These are phyloP conservation scores for Polyporus arcularius DNA, from an alignment of 768 basidiomycete species.

Conservation along the genomic window DNA sequence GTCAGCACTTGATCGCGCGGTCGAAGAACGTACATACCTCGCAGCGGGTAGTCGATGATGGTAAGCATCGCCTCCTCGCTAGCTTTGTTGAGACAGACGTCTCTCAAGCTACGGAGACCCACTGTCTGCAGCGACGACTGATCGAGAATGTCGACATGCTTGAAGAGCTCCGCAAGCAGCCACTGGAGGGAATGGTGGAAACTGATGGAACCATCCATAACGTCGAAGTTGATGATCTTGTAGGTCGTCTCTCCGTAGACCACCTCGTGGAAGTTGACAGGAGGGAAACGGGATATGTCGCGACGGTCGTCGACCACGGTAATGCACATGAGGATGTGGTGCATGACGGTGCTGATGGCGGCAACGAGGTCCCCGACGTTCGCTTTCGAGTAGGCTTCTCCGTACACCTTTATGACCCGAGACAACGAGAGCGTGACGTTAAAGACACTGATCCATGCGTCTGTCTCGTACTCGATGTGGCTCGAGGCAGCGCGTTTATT, in stretches of 20 bases:
- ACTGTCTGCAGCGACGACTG: constrained; percentile 53
- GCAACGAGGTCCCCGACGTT: constrained; percentile 58
- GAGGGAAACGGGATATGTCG: constrained; percentile 64
- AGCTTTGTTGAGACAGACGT: constrained; percentile 60
- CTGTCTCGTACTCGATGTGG: constrained; percentile 96
- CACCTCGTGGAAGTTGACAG: constrained; percentile 65
- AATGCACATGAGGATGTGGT: constrained; percentile 72
- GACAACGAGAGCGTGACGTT: constrained; percentile 91
- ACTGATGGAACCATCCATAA: constrained; percentile 80
- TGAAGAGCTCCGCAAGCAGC: constrained; percentile 87
- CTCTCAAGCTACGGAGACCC: constrained; percentile 56
- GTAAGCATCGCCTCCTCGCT: constrained; percentile 71
- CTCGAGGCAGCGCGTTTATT: constrained; percentile 78
- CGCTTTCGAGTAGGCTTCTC: constrained; percentile 73
- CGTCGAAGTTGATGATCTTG: constrained; percentile 75
- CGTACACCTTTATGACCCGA: constrained; percentile 86
- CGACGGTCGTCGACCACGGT: constrained; percentile 66
- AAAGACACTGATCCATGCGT: constrained; percentile 96
- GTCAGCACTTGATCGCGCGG: neutral
- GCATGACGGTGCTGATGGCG: constrained; percentile 69
- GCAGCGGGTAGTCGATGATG: constrained; percentile 84
- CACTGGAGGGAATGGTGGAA: constrained; percentile 93
- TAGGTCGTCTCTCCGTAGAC: constrained; percentile 61
- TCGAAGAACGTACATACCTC: constrained; percentile 56
- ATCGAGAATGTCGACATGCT: constrained; percentile 71